Base-by-base conservation (phyloP, 768 basidiomycete species). In the Termitomyces sp. region DNA sequence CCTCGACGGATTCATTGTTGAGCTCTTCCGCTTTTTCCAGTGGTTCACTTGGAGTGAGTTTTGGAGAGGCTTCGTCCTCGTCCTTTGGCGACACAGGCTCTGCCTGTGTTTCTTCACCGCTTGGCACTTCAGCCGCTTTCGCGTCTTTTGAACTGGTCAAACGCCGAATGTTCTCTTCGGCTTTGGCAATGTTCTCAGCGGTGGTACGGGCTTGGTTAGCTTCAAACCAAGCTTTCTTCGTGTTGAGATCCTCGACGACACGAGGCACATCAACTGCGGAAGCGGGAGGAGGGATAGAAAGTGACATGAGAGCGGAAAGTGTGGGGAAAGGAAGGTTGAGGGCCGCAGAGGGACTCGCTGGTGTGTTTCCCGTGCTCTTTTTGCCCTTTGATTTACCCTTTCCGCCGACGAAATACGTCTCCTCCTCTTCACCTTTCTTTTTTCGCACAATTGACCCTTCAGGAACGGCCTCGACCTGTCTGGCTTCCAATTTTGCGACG, bases 211-310 rank as follows among this genome's bases (percentile, higher is more conserved):
- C 83, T 72, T 95, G 94, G 74, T 98, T 98, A 32, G 91, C 95
- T 69, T 89, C 86, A 66, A 85, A 97, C 94, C 94, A 98, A 24
- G 86, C 79, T 76, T 94, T 94, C 81, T 98, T 99, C 51, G 84
- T 91, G 72, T 89, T 89, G 57, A 99, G 79, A 69, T 97, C 92
- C 67, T 92, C 90, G 56, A 98, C 78, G 47, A 93, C 84, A 53
- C 92, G 89, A 54, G 86, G 81, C 34, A 94, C 80, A 61, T 99
- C 95, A 5, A 79, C 75, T 42, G 79, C 71, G 12, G 87, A 87
- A 18, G 84, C 78, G 0, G 97, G 97, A 26, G 94, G 91, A 26
- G 94, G 87, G 65, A 99, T 98, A 34, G 93, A 92, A 42, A 98
- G 79, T 16, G 82, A 76, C 57, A 96, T 80, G 36, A 99, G 84